Percentiles rank a stretch among this genome's conserved stretches.
Evolutionary conservation across 2,329 filamentous ascomycete genomes (phyloP).

Genomic region (Ascomycota sp.): DNA sequence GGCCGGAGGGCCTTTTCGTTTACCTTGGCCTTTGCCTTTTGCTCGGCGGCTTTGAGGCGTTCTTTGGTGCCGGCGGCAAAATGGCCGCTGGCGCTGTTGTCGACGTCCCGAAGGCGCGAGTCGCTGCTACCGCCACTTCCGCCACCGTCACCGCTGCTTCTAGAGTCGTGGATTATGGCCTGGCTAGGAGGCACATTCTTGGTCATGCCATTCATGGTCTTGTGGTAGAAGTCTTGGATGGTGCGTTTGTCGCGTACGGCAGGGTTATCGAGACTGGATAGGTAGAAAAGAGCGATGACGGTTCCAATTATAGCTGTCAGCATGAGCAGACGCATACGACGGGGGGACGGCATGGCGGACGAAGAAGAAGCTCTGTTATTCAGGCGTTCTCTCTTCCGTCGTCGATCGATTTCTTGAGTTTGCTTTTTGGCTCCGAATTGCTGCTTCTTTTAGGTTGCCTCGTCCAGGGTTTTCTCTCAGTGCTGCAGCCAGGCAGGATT

Average conservation of each 20-base stretch:
- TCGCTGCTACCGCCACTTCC: too few relatives aligned
- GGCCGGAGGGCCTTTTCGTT: constrained; percentile 46
- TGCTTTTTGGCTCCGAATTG: too few relatives aligned
- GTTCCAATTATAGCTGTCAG: constrained; percentile 44
- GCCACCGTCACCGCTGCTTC: too few relatives aligned
- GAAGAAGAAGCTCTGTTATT: too few relatives aligned
- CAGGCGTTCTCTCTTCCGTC: background rate
- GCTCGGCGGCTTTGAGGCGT: constrained; percentile 47
- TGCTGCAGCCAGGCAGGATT: too few relatives aligned
- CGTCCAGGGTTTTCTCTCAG: too few relatives aligned
- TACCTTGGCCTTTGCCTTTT: constrained; percentile 45
- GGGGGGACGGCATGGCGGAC: constrained; percentile 45
- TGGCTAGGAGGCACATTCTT: constrained; percentile 12
- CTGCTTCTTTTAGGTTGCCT: too few relatives aligned
- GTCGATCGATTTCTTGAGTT: too few relatives aligned
- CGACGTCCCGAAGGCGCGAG: too few relatives aligned
- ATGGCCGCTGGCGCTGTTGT: constrained; percentile 35
- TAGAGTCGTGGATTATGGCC: constrained; percentile 20
- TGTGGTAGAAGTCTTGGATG: constrained; percentile 36
- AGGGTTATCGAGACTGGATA: constrained; percentile 34
- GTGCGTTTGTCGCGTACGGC: constrained; percentile 18
- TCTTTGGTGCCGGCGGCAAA: constrained; percentile 31
- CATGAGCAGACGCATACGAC: constrained; percentile 47
- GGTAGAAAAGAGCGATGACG: constrained; percentile 53
- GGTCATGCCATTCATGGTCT: constrained; percentile 35